A percentile compares a stretch with the other conserved stretches of the same genome.
Evolutionary conservation across 106 monocot genomes (phyloP).

Genomic region (Hemerocallis citrina): DNA sequence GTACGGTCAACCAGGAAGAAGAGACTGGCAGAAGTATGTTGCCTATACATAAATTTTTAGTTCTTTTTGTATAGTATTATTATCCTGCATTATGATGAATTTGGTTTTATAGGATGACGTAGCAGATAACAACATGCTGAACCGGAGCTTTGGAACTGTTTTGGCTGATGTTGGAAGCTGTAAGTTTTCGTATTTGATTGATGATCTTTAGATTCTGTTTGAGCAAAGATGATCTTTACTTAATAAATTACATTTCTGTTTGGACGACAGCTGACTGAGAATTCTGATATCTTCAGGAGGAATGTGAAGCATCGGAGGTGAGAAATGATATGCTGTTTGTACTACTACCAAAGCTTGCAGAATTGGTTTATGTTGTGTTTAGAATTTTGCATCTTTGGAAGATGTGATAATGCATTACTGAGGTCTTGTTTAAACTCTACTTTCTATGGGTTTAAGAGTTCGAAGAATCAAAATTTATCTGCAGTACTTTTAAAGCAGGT

Average conservation of each 20-base stretch:
- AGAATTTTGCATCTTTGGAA: not conserved
- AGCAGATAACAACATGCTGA: conserved; percentile 18
- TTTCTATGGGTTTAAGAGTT: no score
- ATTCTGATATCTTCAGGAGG: conserved; percentile 10
- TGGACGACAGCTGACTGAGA: conserved; percentile 32
- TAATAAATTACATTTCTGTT: not conserved
- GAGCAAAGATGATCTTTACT: conserved; percentile 5
- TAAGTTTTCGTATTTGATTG: conserved; percentile 10
- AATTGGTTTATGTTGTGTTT: not conserved
- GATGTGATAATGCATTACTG: no score
- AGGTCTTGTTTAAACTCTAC: no score
- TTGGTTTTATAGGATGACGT: conserved; percentile 35
- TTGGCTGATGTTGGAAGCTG: conserved; percentile 25
- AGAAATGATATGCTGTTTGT: not conserved
- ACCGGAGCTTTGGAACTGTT: conserved; percentile 74
- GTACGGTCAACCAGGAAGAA: conserved; percentile 36
- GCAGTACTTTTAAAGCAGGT: no score
- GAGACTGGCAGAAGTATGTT: conserved; percentile 35
- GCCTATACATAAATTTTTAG: not conserved
- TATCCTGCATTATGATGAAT: not conserved
- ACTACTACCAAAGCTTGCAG: no score
- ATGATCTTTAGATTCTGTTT: not conserved
- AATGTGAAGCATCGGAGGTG: conserved; percentile 40
- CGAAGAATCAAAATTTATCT: no score
- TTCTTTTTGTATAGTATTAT: not conserved